Base-by-base conservation (phyloP, 345 rosid species). In the Streptanthus diversifolius region DNA sequence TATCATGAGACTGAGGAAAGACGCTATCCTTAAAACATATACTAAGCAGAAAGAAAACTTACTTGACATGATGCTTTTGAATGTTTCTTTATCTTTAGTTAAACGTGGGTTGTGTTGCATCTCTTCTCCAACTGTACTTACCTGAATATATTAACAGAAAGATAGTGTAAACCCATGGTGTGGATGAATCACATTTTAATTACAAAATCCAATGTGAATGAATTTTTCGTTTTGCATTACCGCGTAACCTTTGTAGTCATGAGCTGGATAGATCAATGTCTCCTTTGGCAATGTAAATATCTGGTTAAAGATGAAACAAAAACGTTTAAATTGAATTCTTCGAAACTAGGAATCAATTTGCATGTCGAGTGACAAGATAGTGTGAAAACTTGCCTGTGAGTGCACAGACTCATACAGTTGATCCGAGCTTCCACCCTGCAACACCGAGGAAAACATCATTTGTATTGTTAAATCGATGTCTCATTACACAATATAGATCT, bases 121-220 rank as follows among this genome's bases (percentile, higher is more conserved):
- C 84, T 95, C 97, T 80, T 95, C 99, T 81, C 86, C 96, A 25
- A 95, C 96, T 15, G 97, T 87, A 80, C 95, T 95, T 7, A 90
- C 93, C 99, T 95, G 81, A 77, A 74, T 12, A 24, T 59, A 25
- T 63, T 22, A 80, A 53, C 78, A 54, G 3, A 53, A 55, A 35
- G 32, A 45, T 33, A 33, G 33, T 43, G 33, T 53, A n/a, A 74
- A 25, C 9, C 43, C 51, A 35, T 3, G 10, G 43, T 41, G 15
- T 35, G 52, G 12, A 73, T 27, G 13, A 35, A 56, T 73, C 51
- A 47, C 13, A 45, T 25, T 56, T 24, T 43, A 32, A 15, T 8
- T 8, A 3, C 5, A 57, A 44, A n/a, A 51, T n/a, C 12, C 44
- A 49, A 18, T 29, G 5, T 45, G 10, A 70, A 21, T 19, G 56